Conservation (phyloP, 2,329 filamentous ascomycete genomes). For the Exophiala spinifera region DNA sequence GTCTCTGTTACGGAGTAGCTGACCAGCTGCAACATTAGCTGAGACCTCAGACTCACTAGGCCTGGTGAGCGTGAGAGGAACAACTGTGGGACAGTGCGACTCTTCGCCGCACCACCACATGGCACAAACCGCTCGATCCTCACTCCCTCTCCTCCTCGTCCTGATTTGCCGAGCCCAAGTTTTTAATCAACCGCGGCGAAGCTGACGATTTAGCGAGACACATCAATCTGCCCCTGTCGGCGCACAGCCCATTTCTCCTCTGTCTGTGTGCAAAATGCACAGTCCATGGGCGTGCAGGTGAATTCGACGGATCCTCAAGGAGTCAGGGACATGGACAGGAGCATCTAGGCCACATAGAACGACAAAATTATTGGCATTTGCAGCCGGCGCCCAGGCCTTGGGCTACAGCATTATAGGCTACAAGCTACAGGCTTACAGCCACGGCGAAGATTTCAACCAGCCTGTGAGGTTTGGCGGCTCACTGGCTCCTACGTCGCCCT, state of each 20-base stretch:
- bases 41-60: background rate
- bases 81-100: background rate
- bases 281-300: background rate
- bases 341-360: background rate
- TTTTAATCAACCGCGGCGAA: background rate
- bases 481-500: background rate
- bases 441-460: no score
- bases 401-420: no score
- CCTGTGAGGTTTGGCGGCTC: no score
- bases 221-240: background rate
- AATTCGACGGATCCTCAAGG: background rate
- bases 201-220: background rate
- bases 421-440: no score
- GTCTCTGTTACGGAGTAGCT: no score
- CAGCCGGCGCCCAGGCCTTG: no score
- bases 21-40: background rate
- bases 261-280: background rate
- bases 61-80: no score
- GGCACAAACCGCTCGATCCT: background rate
- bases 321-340: background rate
- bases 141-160: background rate
- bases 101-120: constrained; percentile 2
- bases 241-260: background rate
- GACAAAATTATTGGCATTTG: no score
- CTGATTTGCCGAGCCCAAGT: background rate